Base-by-base conservation (phyloP, 1,284 basidiomycete genomes). In the Moesziomyces sp. region DNA sequence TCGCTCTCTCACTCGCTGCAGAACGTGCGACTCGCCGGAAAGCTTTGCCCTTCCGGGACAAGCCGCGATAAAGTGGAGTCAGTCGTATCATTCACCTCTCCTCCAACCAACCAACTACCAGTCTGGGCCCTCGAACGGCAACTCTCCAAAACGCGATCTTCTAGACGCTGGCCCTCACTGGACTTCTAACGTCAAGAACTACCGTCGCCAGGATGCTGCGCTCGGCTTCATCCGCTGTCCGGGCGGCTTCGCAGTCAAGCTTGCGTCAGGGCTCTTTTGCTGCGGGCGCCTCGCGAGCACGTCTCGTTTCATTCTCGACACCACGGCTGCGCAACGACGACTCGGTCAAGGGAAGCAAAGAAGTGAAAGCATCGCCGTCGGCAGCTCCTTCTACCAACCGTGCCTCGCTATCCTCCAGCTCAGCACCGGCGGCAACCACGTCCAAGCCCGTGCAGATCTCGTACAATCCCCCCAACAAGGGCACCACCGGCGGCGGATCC, bases 381-480 rank as follows among this genome's bases (percentile, higher is more conserved):
- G 18, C 40, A 13, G 28, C 53, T 18, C 16, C 57, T 8, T 59
- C 62, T 26, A 44, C 58, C 21, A 58, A 45, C 2, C n/a, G 23
- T 16, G 9, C 40, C 24, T 26, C 56, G 11, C 38, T 47, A 9
- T 19, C 60, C 9, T 52, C 59, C 6, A 10, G 45, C 1, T 38
- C 70, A 5, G n/a, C 59, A 1, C 11, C 52, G 4, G 21, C 59
- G 1, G 13, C 52, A 1, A 43, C 71, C 7, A 51, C 61, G 0
- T 42, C 52, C 21, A 74, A 74, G 46, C 72, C 72, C 3, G 72
- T 74, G 2, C 58, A 58, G 14, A 66, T 74, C 43, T 66, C 62
- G 21, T 70, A 66, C 60, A 62, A 51, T 23, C 65, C 61, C 1
- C 66, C 71, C 14, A 62, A 61, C 62, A 74, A 70, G 45, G 52